These are phyloP conservation scores for Setomelanomma holmii DNA, from an alignment of 2,329 filamentous ascomycete species.

Conservation along the genomic window DNA sequence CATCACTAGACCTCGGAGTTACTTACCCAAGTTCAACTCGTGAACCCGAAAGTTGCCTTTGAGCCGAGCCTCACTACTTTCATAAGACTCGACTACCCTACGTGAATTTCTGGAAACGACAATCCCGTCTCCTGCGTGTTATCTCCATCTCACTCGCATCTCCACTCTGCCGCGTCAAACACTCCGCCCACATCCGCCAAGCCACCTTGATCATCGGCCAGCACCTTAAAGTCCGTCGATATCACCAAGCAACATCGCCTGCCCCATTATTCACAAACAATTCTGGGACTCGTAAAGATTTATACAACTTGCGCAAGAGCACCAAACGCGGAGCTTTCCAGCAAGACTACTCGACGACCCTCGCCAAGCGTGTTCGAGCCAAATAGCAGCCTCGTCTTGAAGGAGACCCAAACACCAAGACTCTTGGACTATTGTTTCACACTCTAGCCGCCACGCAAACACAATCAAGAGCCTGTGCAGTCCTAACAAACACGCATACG, in stretches of 20 bases:
- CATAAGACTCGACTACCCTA: constrained; percentile 17
- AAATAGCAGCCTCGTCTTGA: constrained; percentile 22
- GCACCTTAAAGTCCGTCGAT: constrained; percentile 29
- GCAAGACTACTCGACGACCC: constrained; percentile 15
- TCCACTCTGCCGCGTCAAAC: constrained; percentile 42
- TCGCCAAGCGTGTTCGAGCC: constrained; percentile 35
- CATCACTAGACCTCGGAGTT: constrained; percentile 25
- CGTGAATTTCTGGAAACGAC: constrained; percentile 15
- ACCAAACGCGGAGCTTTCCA: constrained; percentile 28
- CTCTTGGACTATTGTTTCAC: constrained; percentile 28
- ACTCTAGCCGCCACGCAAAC: constrained; percentile 33
- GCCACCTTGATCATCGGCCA: constrained; percentile 33
- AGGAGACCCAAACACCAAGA: constrained; percentile 19
- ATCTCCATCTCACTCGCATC: constrained; percentile 25
- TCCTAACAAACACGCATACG: constrained; percentile 28
- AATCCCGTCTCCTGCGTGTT: constrained; percentile 9
- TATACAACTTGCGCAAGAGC: constrained; percentile 20
- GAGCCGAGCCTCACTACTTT: constrained; percentile 16
- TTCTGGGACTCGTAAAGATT: constrained; percentile 22
- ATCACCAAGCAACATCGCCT: constrained; percentile 26
- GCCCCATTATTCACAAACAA: constrained; percentile 34
- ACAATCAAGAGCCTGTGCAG: constrained; percentile 24
- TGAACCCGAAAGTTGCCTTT: constrained; percentile 18
- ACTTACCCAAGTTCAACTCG: constrained; percentile 13
- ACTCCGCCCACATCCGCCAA: constrained; percentile 23